phyloP scores from a whole-genome alignment of 2,329 filamentous ascomycete genomes.

The Exophiala sp. region DNA sequence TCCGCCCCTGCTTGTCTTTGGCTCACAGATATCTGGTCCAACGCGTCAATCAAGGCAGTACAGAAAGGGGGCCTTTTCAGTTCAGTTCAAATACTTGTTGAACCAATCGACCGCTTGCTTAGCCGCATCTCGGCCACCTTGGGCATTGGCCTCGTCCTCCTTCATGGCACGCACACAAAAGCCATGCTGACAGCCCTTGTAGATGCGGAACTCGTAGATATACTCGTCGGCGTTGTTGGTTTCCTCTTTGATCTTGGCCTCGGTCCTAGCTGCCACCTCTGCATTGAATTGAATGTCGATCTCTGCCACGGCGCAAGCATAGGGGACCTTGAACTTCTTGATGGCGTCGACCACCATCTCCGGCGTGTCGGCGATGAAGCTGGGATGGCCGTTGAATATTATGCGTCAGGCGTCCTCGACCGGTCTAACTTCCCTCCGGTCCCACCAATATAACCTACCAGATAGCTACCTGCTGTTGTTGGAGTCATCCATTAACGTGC shows the following conservation, averaged over 20 bases:
- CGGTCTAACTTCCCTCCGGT: too few species aligned
- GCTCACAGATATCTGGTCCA: too few species aligned
- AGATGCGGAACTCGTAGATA: conserved; percentile 23
- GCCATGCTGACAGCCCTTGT: conserved; percentile 23
- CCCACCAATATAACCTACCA: too few species aligned
- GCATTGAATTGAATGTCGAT: conserved; percentile 42
- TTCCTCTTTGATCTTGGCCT: conserved; percentile 19
- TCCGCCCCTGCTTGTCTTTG: too few species aligned
- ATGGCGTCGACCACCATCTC: conserved; percentile 36
- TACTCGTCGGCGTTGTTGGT: conserved; percentile 7
- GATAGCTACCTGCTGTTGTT: too few species aligned
- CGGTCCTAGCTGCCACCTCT: conserved; percentile 36
- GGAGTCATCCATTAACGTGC: too few species aligned
- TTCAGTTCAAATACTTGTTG: conserved; percentile 24
- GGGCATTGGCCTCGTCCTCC: conserved; percentile 9
- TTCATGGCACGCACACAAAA: conserved; percentile 21
- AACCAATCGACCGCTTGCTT: conserved; percentile 25
- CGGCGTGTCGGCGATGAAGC: conserved; percentile 39
- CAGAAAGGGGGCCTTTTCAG: too few species aligned
- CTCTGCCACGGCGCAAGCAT: conserved; percentile 30
- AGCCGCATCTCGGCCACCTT: conserved; percentile 11
- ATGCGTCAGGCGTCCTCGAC: too few species aligned
- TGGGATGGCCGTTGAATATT: conserved; percentile 50
- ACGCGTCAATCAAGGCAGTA: too few species aligned
- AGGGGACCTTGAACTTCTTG: conserved; percentile 22